Evolutionary conservation across 768 basidiomycete genomes (phyloP).

Genomic region (Russula ochroleuca): DNA sequence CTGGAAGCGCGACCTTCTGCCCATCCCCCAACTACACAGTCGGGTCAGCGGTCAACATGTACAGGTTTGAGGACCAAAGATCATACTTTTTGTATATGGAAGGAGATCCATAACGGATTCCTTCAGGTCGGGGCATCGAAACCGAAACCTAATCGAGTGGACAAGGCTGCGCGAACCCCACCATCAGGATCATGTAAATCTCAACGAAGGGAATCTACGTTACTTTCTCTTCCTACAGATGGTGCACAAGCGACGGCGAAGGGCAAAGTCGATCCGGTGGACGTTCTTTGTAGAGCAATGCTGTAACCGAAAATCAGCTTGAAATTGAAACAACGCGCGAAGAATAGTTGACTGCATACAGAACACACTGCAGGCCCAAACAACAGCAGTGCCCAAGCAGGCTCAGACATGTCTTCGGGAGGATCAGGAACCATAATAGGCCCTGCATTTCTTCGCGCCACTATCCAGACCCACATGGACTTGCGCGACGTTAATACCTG

Average conservation of each 20-base stretch:
- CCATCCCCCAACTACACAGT: conserved; percentile 24
- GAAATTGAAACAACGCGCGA: not conserved
- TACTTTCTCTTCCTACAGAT: conserved; percentile 22
- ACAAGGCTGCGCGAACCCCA: conserved; percentile 10
- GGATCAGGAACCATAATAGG: conserved; percentile 15
- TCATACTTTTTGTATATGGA: conserved; percentile 22
- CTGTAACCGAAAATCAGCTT: conserved; percentile 3
- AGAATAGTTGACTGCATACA: not conserved
- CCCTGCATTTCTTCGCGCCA: conserved; percentile 11
- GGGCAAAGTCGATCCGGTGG: conserved; percentile 24
- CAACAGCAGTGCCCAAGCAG: conserved; percentile 24
- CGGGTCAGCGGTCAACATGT: not conserved
- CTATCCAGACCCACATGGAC: conserved; percentile 22
- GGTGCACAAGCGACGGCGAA: conserved; percentile 23
- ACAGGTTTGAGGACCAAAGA: not conserved
- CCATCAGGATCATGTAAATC: not conserved
- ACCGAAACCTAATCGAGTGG: conserved; percentile 9
- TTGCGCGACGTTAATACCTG: conserved; percentile 26
- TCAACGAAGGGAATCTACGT: not conserved
- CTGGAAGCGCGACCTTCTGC: conserved; percentile 16
- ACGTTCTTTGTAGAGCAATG: conserved; percentile 20
- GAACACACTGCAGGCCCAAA: conserved; percentile 24
- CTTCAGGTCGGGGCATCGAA: conserved; percentile 22
- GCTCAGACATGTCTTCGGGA: conserved; percentile 27
- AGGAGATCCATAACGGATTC: conserved; percentile 22